Evolutionary conservation across 2,329 filamentous ascomycete species (phyloP), one percentile per base, ranked within the genome.

Genomic region (Metarhizium rileyi): DNA sequence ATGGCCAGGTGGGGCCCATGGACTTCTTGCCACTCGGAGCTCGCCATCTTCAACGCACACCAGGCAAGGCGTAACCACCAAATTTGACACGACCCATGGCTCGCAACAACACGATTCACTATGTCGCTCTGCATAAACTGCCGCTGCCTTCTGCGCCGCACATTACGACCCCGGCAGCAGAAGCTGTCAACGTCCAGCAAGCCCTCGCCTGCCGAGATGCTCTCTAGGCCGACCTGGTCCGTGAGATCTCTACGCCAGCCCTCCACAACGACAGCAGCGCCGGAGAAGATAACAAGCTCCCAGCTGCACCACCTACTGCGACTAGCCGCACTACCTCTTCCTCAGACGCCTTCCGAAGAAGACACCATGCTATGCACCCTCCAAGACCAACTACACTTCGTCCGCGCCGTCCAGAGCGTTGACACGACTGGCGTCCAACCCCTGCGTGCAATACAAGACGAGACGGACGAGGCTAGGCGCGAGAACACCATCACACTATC

Each of bases 231-330:
- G 22, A 84, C 79, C 45, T 96, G 90, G 90, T 95, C 90, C 43
- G 83, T 94, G 56, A 73, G 80, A 30, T 84, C 86, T 8, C 80
- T 95, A 5, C 73, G 46, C 26, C 47, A 42, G 6, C 49, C 44
- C 14, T 43, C 48, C 22, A 25, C 51, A 36, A 9, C 50, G 9
- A 25, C 45, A 20, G 20, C 41, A 14, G 28, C 65, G 42, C n/a
- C 59, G 59, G 62, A 72, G 46, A 66, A 66, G 50, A 76, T 94
- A 53, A 82, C 84, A 0, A 71, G 81, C 1, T 63, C 79, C 42
- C 83, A 89, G 64, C 77, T 97, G 0, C 81, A 80, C 58, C 91
- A 96, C 65, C 81, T 97, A 9, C 83, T 96, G 33, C 86, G 87
- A 18, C 83, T 97, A 36, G 95, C 90, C 4, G 90, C 91, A 14